These are phyloP conservation scores for Tuber melanosporum DNA, from an alignment of 495 filamentous ascomycete species.

Conservation along the genomic window DNA sequence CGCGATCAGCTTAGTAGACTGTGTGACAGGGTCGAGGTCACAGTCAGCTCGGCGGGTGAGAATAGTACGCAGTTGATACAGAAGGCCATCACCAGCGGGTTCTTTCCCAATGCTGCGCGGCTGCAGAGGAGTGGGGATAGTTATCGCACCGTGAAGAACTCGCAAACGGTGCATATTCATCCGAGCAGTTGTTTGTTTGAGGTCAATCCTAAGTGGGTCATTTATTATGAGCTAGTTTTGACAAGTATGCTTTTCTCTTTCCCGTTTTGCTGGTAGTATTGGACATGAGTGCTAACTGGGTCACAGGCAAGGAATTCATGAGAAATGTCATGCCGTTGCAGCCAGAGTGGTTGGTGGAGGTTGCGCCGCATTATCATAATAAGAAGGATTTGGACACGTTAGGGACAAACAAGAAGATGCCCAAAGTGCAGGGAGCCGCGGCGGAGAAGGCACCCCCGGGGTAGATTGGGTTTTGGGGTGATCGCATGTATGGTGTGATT, in stretches of 20 bases:
- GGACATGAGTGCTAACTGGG: conserved; percentile 7
- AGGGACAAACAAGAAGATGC: conserved; percentile 72
- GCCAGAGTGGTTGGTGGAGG: conserved; percentile 79
- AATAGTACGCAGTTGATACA: conserved; percentile 69
- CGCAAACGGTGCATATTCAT: conserved; percentile 81
- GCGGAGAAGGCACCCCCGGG: conserved; percentile 32
- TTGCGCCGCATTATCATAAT: conserved; percentile 93
- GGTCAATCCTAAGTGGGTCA: conserved; percentile 76
- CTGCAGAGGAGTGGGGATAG: conserved; percentile 78
- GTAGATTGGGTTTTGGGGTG: neutral
- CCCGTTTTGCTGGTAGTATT: neutral
- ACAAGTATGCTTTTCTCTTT: conserved; percentile 51
- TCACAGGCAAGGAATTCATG: conserved; percentile 73
- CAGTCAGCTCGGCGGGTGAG: conserved; percentile 60
- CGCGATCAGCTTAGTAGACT: conserved; percentile 91
- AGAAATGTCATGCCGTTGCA: conserved; percentile 77
- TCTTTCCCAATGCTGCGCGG: conserved; percentile 89
- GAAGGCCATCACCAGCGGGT: conserved; percentile 82
- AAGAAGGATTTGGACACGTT: conserved; percentile 81
- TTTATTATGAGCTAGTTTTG: conserved; percentile 87
- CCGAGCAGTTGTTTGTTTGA: conserved; percentile 77
- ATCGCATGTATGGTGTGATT: neutral
- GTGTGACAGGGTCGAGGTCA: conserved; percentile 87
- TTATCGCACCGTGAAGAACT: conserved; percentile 93
- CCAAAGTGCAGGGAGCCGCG: conserved; percentile 53